Conservation (phyloP, 2,329 filamentous ascomycete genomes). For the Diaporthe sp. region DNA sequence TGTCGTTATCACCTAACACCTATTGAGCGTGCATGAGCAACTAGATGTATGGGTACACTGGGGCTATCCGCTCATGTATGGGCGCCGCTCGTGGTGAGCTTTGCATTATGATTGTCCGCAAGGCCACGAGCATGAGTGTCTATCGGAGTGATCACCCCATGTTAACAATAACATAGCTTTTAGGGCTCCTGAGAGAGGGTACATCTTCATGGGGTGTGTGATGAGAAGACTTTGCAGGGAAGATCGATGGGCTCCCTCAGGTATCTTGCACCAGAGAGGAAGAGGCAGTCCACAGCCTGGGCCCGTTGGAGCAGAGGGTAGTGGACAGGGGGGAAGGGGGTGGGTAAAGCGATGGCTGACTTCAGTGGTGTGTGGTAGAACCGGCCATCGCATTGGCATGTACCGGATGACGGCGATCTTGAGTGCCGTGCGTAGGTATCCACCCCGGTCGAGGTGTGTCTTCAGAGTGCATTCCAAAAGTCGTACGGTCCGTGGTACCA, state of each 20-base stretch:
- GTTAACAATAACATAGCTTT: not conserved
- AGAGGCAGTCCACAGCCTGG: slow-evolving; percentile 15
- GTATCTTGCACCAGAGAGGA: slow-evolving; percentile 27
- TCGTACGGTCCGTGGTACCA: slow-evolving; percentile 31
- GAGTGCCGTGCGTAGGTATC: slow-evolving; percentile 19
- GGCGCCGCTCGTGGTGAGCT: not conserved
- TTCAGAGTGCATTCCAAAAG: slow-evolving; percentile 28
- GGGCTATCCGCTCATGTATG: not conserved
- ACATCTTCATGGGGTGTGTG: slow-evolving; percentile 3
- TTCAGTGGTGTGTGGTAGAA: slow-evolving; percentile 21
- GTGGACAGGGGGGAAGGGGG: slow-evolving; percentile 22
- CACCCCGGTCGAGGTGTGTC: slow-evolving; percentile 18
- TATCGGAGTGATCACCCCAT: not conserved
- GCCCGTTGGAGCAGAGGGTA: not conserved
- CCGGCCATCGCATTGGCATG: slow-evolving; percentile 34
- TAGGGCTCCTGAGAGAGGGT: not conserved
- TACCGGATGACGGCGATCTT: slow-evolving; percentile 16
- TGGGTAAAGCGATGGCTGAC: slow-evolving; percentile 35
- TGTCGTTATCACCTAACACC: slow-evolving; percentile 9
- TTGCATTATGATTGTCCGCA: not conserved
- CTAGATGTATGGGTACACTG: not conserved
- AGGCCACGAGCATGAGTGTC: not conserved
- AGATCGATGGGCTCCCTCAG: slow-evolving; percentile 17
- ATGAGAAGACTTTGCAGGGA: not conserved
- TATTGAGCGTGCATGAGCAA: not conserved